These are phyloP conservation scores for Salix viminalis DNA, from an alignment of 345 rosid genomes.

Conservation along the genomic window DNA sequence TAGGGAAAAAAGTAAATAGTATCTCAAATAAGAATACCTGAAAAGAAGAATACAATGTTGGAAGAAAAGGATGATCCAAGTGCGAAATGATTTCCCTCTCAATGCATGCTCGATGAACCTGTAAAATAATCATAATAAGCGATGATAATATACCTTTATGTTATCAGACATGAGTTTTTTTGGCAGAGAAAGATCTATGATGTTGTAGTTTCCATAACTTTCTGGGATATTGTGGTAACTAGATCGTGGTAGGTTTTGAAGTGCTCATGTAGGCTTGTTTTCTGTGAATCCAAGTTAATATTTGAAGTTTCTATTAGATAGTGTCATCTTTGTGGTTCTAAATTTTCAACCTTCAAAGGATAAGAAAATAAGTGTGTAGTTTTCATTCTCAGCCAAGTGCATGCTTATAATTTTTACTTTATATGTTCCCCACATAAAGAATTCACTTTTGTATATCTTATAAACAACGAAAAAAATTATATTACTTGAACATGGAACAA, in stretches of 20 bases:
- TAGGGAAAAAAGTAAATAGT: background rate
- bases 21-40: conserved; percentile 48
- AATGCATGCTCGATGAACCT: conserved; percentile 92
- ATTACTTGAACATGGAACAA: too few species aligned
- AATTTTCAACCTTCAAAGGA: background rate
- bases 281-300: background rate
- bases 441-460: too few species aligned
- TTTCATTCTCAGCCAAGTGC: background rate
- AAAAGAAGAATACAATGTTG: conserved; percentile 82
- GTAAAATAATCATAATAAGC: conserved; percentile 6
- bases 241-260: background rate
- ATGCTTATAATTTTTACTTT: background rate
- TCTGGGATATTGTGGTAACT: background rate
- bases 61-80: conserved; percentile 96
- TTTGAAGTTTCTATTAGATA: background rate
- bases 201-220: background rate
- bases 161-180: background rate
- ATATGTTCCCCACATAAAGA: too few species aligned
- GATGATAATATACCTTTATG: background rate
- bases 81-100: conserved; percentile 89
- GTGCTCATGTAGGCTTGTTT: background rate
- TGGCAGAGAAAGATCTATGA: background rate
- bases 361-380: background rate
- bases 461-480: too few species aligned
- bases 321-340: background rate